Base-by-base conservation (phyloP, 2,329 filamentous ascomycete genomes). In the Fusarium irregulare region DNA sequence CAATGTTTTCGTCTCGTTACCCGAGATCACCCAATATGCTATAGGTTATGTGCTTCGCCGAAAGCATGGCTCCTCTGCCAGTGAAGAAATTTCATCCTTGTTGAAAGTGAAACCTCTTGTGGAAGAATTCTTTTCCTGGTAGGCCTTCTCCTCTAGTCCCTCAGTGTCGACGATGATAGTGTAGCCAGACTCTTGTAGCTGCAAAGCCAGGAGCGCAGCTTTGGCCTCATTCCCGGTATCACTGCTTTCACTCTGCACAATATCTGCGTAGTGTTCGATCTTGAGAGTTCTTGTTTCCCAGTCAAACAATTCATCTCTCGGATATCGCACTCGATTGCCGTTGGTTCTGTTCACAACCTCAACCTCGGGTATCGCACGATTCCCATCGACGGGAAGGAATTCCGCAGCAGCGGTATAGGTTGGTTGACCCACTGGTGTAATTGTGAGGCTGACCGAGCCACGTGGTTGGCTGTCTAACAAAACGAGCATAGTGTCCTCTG, bases 101-200 rank as follows among this genome's bases (percentile, higher is more conserved):
- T 4, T n/a, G 10, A 12, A n/a, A n/a, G 18, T 37, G 34, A 37
- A 37, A 3, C 5, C 18, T 3, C 6, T 7, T 7, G 10, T 37
- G 18, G 34, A 37, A 11, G 2, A n/a, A 7, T 12, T 2, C 10
- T 37, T 37, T n/a, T 4, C 34, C 18, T 12, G 5, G 3, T 2
- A n/a, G 1, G 10, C 6, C 4, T 4, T 7, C 6, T n/a, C 11
- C 34, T 37, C 18, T 12, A n/a, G 0, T 2, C 6, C 10, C 3
- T 37, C 34, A 4, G 4, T 6, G 1, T 37, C 6, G 0, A 45
- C 13, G 1, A 4, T 25, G 1, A 28, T 16, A 0, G 11, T 14
- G 6, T 20, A n/a, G 2, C 16, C 6, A 0, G 18, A 0, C 16
- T 20, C 18, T 11, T 28, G 4, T 1, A 47, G 6, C 18, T 47